These are phyloP conservation scores for Pleurostoma richardsiae DNA, from an alignment of 2,329 filamentous ascomycete genomes.

Conservation along the genomic window DNA sequence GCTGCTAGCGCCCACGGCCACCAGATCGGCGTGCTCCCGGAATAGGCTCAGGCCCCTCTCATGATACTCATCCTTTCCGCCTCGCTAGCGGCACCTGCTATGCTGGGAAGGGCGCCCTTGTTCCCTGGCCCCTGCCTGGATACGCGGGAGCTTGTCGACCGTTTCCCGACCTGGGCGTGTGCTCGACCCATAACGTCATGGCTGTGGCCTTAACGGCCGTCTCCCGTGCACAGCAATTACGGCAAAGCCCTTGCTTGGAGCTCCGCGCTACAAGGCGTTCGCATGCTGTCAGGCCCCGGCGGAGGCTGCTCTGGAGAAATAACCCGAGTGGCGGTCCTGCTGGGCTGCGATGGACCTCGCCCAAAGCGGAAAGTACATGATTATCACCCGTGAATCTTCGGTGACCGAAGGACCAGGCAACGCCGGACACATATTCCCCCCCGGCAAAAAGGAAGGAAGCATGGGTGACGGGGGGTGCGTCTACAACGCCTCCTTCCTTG, in stretches of 20 bases:
- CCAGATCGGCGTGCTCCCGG: neutral
- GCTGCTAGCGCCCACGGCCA: slow-evolving; percentile 2
- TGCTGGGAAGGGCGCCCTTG: too few relatives aligned
- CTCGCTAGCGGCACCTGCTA: too few relatives aligned
- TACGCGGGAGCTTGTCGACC: too few relatives aligned
- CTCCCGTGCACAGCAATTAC: neutral
- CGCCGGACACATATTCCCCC: slow-evolving; percentile 26
- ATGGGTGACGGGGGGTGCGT: slow-evolving; percentile 14
- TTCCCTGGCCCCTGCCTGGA: too few relatives aligned
- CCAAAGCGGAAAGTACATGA: slow-evolving; percentile 29
- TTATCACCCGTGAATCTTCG: slow-evolving; percentile 33
- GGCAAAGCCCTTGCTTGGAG: slow-evolving; percentile 5
- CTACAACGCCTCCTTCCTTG: slow-evolving; percentile 12
- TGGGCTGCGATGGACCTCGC: slow-evolving; percentile 7
- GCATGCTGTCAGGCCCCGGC: neutral
- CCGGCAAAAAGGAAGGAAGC: slow-evolving; percentile 20
- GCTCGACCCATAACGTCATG: neutral
- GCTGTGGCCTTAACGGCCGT: neutral
- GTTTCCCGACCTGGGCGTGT: too few relatives aligned
- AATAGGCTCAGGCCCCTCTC: too few relatives aligned
- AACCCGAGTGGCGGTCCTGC: neutral
- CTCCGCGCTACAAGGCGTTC: slow-evolving; percentile 3
- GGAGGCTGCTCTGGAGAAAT: neutral
- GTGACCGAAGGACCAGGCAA: slow-evolving; percentile 33
- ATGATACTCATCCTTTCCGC: too few relatives aligned